Percentiles rank a stretch among this genome's conserved stretches.
These are phyloP conservation scores for Leucosporidium scottii DNA, from an alignment of 768 basidiomycete species.

Conservation along the genomic window DNA sequence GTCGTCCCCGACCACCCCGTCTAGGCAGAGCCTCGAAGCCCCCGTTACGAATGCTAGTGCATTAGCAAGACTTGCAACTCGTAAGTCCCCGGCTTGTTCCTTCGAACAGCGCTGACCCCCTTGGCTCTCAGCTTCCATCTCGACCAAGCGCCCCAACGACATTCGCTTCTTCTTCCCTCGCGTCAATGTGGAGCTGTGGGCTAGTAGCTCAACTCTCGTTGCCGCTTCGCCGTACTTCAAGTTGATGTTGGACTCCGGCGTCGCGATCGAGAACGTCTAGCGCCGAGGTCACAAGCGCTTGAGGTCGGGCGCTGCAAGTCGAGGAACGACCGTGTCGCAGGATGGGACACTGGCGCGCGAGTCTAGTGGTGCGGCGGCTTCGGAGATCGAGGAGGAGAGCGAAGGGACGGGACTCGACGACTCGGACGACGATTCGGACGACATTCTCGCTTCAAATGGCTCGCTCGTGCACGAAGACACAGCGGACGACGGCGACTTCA, in stretches of 20 bases:
- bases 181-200: not conserved
- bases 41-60: no score
- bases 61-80: no score
- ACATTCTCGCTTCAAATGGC: not conserved
- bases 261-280: no score
- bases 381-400: not conserved
- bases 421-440: slow-evolving; percentile 9
- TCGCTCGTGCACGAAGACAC: not conserved
- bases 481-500: not conserved
- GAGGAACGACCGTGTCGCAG: no score
- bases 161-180: slow-evolving; percentile 10
- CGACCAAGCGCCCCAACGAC: slow-evolving; percentile 8
- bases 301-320: no score
- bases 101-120: no score
- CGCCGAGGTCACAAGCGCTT: no score
- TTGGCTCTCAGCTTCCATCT: not conserved
- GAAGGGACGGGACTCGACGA: not conserved
- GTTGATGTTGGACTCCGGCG: not conserved
- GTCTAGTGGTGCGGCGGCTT: no score
- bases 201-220: not conserved
- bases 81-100: no score
- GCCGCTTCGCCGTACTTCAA: slow-evolving; percentile 1
- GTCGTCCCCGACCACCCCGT: no score
- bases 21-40: no score
- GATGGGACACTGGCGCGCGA: no score